These are phyloP conservation scores for Puccinellia tenuiflora DNA, from an alignment of 176 grass and related monocot species.

Conservation along the genomic window DNA sequence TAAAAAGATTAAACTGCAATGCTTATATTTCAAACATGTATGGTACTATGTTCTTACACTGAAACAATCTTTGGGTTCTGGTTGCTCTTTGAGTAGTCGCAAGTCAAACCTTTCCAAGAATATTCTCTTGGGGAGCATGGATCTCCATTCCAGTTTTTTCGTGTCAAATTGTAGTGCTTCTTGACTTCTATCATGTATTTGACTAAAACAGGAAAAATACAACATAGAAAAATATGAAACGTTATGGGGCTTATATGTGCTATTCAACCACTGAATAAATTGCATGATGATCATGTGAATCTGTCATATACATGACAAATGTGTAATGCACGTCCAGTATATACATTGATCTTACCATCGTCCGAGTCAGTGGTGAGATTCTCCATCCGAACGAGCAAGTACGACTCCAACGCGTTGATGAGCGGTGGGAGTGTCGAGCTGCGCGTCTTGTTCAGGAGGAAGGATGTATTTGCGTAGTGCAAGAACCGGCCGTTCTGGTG, in stretches of 20 bases:
- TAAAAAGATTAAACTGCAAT: neutral
- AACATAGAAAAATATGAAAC: neutral
- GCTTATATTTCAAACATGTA: neutral
- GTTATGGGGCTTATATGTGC: neutral
- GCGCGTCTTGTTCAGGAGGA: neutral
- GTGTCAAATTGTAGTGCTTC: neutral
- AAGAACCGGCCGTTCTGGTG: neutral
- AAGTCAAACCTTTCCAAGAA: conserved; percentile 15
- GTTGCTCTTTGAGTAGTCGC: neutral
- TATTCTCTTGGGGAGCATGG: conserved; percentile 29
- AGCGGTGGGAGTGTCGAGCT: neutral
- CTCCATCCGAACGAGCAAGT: neutral
- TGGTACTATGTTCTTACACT: conserved; percentile 12
- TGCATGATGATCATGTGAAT: neutral
- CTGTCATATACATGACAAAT: neutral
- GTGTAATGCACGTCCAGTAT: neutral
- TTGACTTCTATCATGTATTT: conserved; percentile 8
- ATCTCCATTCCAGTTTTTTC: conserved; percentile 25
- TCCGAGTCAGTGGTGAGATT: neutral
- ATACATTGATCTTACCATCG: neutral
- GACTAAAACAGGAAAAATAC: neutral
- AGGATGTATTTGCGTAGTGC: fast-evolving
- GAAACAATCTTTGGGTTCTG: neutral
- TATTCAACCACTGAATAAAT: neutral
- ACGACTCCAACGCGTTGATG: conserved; percentile 7